phyloP scores from a whole-genome alignment of 2,329 filamentous ascomycete species.

The Dryadomyces quercivorus region DNA sequence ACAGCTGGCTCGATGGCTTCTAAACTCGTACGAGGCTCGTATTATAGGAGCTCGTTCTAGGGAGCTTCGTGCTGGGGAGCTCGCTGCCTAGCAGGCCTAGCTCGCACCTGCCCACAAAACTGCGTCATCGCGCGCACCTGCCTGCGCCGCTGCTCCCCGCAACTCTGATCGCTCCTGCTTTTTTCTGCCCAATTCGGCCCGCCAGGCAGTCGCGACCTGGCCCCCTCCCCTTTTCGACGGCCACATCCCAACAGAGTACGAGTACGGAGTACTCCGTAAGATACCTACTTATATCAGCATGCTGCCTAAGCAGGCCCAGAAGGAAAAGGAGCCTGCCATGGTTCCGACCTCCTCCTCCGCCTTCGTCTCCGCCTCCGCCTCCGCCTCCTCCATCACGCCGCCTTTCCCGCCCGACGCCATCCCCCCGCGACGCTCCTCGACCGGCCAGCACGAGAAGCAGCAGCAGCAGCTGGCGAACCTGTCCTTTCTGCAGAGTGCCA shows the following conservation, averaged over 20 bases:
- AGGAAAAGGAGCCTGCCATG: slow-evolving; percentile 7
- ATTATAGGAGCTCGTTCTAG: neutral
- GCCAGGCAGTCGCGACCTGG: no score
- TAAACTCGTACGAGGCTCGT: neutral
- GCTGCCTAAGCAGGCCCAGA: slow-evolving; percentile 1
- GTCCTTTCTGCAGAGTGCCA: neutral
- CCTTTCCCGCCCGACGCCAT: slow-evolving; percentile 47
- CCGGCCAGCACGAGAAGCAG: slow-evolving; percentile 28
- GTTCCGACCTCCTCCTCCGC: slow-evolving; percentile 10
- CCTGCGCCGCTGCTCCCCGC: neutral
- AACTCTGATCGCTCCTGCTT: neutral
- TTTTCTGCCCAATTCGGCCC: neutral
- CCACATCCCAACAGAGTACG: no score
- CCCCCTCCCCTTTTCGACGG: no score
- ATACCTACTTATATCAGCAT: neutral
- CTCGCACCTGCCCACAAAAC: neutral
- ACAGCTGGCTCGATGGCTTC: neutral
- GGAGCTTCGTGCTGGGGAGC: neutral
- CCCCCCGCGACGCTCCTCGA: slow-evolving; percentile 62
- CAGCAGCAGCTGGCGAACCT: slow-evolving; percentile 8
- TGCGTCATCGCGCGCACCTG: neutral
- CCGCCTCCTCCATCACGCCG: slow-evolving; percentile 4
- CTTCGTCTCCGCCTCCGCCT: neutral
- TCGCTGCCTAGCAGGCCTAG: no score
- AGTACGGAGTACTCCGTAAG: no score